Conservation (phyloP, 164 flowering plant genomes). For the Stephania cephalantha region DNA sequence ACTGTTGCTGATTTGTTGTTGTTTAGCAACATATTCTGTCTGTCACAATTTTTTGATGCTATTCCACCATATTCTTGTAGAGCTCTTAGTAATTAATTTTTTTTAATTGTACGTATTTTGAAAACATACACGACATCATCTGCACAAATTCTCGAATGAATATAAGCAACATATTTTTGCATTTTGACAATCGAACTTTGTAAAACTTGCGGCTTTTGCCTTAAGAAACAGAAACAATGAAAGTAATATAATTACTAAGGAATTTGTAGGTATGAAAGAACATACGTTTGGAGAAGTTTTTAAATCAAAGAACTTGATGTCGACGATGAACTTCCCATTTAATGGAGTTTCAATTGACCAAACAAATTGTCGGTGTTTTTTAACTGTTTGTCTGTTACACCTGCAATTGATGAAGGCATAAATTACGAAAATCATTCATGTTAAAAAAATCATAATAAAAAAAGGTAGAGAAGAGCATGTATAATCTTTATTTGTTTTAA, state of each 20-base stretch:
- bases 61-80: no score
- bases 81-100: no score
- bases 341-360: conserved; percentile 79
- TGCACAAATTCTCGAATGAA: no score
- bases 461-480: not conserved
- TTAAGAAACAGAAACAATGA: not conserved
- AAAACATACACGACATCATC: no score
- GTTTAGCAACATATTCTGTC: no score
- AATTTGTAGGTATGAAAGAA: not conserved
- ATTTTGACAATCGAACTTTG: not conserved
- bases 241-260: not conserved
- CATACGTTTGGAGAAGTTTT: conserved; percentile 57
- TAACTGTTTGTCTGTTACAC: conserved; percentile 60
- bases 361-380: conserved; percentile 76
- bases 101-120: no score
- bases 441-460: not conserved
- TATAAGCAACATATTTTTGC: no score
- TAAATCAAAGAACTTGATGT: conserved; percentile 82
- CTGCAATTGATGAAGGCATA: conserved; percentile 28
- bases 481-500: no score
- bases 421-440: no score
- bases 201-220: no score
- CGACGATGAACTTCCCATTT: conserved; percentile 77
- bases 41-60: no score
- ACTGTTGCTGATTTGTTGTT: no score